Percentiles rank a stretch among this genome's conserved stretches.
Evolutionary conservation across 1,284 basidiomycete genomes (phyloP).

Genomic region (Stereum hirsutum): DNA sequence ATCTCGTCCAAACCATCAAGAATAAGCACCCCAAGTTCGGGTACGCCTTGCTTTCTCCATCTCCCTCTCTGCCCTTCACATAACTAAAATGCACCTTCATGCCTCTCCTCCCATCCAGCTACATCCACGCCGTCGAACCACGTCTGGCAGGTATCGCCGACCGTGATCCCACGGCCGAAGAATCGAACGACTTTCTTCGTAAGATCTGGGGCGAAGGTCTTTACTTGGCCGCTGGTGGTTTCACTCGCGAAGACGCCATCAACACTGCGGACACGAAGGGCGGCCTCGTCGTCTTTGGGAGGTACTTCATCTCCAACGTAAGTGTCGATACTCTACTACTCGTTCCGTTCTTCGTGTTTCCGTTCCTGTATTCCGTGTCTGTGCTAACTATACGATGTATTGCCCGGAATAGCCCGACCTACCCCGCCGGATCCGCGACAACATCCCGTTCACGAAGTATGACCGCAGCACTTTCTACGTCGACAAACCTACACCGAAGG

Average conservation of each 20-base stretch:
- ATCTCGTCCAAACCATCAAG: no score
- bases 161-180: background rate
- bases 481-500: background rate
- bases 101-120: no score
- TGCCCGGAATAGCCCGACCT: background rate
- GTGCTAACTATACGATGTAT: background rate
- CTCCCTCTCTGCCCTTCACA: no score
- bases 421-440: background rate
- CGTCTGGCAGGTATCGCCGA: slow-evolving; percentile 14
- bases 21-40: no score
- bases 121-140: slow-evolving; percentile 40
- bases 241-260: slow-evolving; percentile 7
- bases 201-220: slow-evolving; percentile 9
- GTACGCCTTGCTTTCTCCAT: no score
- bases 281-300: slow-evolving; percentile 9
- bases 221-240: slow-evolving; percentile 26
- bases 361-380: no score
- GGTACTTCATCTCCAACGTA: slow-evolving; percentile 8
- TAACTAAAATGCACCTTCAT: no score
- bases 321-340: slow-evolving; percentile 10
- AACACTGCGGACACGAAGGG: slow-evolving; percentile 7
- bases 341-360: background rate
- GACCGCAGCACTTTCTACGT: background rate
- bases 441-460: background rate
- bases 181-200: slow-evolving; percentile 9